Percentiles rank a stretch among this genome's conserved stretches.
Conservation (phyloP, 1,139 yeast species). For the Debaryomycetaceae sp. region DNA sequence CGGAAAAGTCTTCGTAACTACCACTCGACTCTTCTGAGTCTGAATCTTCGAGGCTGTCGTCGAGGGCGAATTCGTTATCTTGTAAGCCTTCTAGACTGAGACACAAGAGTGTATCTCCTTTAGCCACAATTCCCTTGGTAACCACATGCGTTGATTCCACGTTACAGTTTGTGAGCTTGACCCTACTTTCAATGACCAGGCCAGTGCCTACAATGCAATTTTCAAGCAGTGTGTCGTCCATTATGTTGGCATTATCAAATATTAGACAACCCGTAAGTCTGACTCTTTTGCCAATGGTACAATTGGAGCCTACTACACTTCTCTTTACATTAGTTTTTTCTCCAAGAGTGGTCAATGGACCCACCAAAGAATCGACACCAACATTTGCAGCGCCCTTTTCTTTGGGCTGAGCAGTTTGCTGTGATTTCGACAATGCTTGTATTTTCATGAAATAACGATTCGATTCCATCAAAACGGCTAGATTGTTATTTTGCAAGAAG, state of each 20-base stretch:
- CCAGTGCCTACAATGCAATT: conserved; percentile 81
- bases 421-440: conserved; percentile 39
- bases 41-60: conserved; percentile 19
- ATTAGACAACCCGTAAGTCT: conserved; percentile 84
- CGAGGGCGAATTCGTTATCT: conserved; percentile 16
- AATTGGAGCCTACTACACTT: conserved; percentile 74
- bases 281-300: conserved; percentile 80
- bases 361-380: conserved; percentile 83
- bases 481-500: conserved; percentile 73
- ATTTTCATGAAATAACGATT: conserved; percentile 70
- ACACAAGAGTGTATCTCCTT: conserved; percentile 79
- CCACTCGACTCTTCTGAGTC: conserved; percentile 21
- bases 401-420: conserved; percentile 33
- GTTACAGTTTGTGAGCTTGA: conserved; percentile 70
- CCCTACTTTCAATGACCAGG: conserved; percentile 57
- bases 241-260: conserved; percentile 66
- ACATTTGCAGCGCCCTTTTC: conserved; percentile 71
- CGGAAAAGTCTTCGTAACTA: conserved; percentile 19
- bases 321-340: conserved; percentile 81
- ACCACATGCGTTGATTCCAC: conserved; percentile 79
- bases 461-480: conserved; percentile 87
- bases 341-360: conserved; percentile 54
- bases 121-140: conserved; percentile 56
- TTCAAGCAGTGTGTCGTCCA: conserved; percentile 82
- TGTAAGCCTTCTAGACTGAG: conserved; percentile 55